Evolutionary conservation across 2,329 filamentous ascomycete species (phyloP).

Genomic region (Aurifilum marmelostoma): DNA sequence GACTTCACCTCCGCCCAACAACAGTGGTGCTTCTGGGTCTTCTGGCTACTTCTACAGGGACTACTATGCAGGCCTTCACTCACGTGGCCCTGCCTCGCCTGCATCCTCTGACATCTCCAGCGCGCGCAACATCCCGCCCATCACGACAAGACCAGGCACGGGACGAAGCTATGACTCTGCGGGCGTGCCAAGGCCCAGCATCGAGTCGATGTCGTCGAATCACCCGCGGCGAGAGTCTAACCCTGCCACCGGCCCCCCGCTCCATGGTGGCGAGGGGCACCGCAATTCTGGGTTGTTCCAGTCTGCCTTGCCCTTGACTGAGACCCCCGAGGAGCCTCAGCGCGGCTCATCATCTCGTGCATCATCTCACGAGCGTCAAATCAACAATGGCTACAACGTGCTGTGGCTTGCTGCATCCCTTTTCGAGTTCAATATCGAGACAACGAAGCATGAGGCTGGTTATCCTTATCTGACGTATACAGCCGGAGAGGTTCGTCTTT

Average conservation of each 20-base stretch:
- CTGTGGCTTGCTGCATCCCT: slow-evolving; percentile 91
- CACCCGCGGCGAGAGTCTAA: slow-evolving; percentile 52
- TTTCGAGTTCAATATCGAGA: slow-evolving; percentile 96
- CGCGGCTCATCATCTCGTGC: slow-evolving; percentile 55
- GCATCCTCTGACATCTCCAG: slow-evolving; percentile 57
- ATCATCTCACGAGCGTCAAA: slow-evolving; percentile 61
- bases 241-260: slow-evolving; percentile 56
- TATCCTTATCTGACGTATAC: slow-evolving; percentile 97
- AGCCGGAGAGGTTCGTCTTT: slow-evolving; percentile 74
- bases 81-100: slow-evolving; percentile 61
- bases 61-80: slow-evolving; percentile 50
- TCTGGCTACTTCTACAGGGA: slow-evolving; percentile 62
- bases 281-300: slow-evolving; percentile 81
- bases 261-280: slow-evolving; percentile 49
- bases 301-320: slow-evolving; percentile 81
- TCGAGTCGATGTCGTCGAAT: slow-evolving; percentile 45
- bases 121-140: slow-evolving; percentile 52
- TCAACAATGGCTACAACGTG: slow-evolving; percentile 66
- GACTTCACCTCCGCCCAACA: slow-evolving; percentile 53
- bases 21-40: slow-evolving; percentile 45
- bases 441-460: slow-evolving; percentile 86
- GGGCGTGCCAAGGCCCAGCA: slow-evolving; percentile 54
- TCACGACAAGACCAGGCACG: slow-evolving; percentile 58
- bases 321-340: slow-evolving; percentile 59
- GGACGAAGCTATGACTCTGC: slow-evolving; percentile 63